Evolutionary conservation across 2,329 filamentous ascomycete genomes (phyloP).

Genomic region (Dothistroma pini): DNA sequence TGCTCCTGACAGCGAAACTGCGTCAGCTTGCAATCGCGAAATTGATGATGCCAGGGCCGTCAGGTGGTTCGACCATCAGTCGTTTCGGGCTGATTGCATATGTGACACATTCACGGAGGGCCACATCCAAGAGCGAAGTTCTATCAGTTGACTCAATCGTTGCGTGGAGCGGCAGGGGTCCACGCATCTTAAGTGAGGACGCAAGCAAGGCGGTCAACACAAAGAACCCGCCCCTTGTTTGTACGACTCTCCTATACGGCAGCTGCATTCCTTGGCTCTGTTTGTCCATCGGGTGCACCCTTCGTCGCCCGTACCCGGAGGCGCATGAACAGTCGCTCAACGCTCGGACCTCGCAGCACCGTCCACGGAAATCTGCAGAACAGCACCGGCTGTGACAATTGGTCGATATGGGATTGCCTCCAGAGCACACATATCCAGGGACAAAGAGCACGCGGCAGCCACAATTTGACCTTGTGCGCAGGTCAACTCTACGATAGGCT

Average conservation of each 20-base stretch:
- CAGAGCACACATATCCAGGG: not conserved
- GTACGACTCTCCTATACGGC: not conserved
- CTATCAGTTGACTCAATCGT: not conserved
- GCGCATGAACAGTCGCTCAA: conserved; percentile 2
- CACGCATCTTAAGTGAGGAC: not conserved
- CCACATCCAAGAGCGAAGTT: not conserved
- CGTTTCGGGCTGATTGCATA: conserved; percentile 1
- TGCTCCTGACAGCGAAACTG: not conserved
- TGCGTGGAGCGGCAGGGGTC: conserved; percentile 2
- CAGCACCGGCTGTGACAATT: not conserved
- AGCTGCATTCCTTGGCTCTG: not conserved
- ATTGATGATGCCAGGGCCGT: not conserved
- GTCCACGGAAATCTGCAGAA: not conserved
- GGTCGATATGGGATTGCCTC: not conserved
- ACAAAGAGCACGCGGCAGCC: not conserved
- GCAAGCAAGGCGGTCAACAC: not conserved
- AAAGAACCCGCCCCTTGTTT: conserved; percentile 1
- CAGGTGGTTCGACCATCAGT: not conserved
- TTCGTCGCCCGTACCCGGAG: not conserved
- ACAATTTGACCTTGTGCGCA: not conserved
- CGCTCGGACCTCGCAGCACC: not conserved
- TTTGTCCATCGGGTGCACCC: not conserved
- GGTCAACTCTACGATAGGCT: not conserved
- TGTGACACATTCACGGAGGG: not conserved
- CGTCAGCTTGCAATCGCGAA: not conserved